phyloP scores from a whole-genome alignment of 225 moss, liverwort and hornwort genomes.

The Marchantia paleacea region DNA sequence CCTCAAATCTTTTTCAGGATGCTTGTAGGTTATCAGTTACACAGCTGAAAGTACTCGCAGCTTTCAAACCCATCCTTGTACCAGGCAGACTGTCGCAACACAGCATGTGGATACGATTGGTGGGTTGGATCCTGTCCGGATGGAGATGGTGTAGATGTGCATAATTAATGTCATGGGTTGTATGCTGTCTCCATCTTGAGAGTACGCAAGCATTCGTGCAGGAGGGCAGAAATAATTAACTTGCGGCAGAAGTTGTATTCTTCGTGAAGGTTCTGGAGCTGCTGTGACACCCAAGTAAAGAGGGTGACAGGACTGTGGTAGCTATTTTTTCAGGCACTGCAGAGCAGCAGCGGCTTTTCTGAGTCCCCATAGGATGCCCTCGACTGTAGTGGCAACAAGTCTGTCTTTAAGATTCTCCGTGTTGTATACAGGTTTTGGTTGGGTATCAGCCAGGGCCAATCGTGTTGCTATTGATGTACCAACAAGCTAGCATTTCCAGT shows the following conservation, averaged over 20 bases:
- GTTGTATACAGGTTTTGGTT: constrained; percentile 47
- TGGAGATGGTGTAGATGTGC: constrained; percentile 52
- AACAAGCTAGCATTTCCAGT: constrained; percentile 35
- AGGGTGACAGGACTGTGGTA: constrained; percentile 40
- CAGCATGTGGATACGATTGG: constrained; percentile 31
- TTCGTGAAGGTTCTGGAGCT: constrained; percentile 36
- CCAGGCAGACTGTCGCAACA: constrained; percentile 26
- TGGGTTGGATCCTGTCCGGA: constrained; percentile 31
- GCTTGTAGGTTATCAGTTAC: constrained; percentile 36
- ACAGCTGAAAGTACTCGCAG: constrained; percentile 33
- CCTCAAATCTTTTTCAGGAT: constrained; percentile 39
- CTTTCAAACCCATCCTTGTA: constrained; percentile 23
- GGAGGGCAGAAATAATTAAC: constrained; percentile 38
- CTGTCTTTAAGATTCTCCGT: constrained; percentile 32
- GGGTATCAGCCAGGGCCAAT: constrained; percentile 33
- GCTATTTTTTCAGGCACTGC: constrained; percentile 49
- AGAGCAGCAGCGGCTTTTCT: constrained; percentile 39
- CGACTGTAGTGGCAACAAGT: constrained; percentile 41
- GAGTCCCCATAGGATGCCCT: constrained; percentile 38
- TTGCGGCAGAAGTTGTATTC: constrained; percentile 42
- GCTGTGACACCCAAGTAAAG: constrained; percentile 36
- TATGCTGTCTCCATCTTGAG: constrained; percentile 42
- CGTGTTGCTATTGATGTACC: constrained; percentile 38
- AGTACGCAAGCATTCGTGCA: constrained; percentile 39
- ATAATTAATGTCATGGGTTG: constrained; percentile 46